phyloP scores from a whole-genome alignment of 257 asterid genomes.

The Solanum etuberosum region DNA sequence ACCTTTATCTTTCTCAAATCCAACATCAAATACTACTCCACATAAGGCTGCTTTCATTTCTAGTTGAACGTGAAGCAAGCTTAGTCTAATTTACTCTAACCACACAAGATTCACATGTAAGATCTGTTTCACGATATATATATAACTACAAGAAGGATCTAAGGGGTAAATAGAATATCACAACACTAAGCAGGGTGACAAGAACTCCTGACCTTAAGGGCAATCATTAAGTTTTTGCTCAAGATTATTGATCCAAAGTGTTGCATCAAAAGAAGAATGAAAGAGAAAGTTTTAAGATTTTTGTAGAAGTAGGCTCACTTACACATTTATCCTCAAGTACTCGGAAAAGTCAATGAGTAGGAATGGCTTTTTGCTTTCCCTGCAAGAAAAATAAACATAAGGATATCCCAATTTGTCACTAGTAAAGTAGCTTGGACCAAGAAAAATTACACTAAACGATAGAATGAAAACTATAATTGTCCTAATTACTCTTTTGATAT shows the following conservation, averaged over 20 bases:
- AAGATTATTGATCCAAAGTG: not conserved
- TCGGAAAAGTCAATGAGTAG: constrained; percentile 84
- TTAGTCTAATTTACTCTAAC: not conserved
- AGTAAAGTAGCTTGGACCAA: not conserved
- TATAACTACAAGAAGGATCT: not conserved
- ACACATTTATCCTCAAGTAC: constrained; percentile 66
- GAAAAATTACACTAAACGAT: not conserved
- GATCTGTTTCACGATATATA: not conserved
- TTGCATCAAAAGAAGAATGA: not conserved
- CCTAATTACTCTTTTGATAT: not conserved
- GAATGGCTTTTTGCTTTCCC: constrained; percentile 54
- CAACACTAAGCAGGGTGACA: not conserved
- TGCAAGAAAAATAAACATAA: constrained; percentile 22
- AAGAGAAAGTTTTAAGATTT: not conserved
- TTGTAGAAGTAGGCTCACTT: constrained; percentile 17
- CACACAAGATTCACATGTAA: not conserved
- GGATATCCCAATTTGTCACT: not conserved
- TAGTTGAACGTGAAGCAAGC: not conserved
- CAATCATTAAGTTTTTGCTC: not conserved
- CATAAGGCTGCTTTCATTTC: not conserved
- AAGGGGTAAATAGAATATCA: not conserved
- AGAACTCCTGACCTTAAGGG: not conserved
- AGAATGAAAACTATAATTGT: not conserved
- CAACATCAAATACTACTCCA: not conserved
- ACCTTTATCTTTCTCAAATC: not conserved